Conservation (phyloP, 2,329 filamentous ascomycete genomes). For the Salinomyces thailandicus region DNA sequence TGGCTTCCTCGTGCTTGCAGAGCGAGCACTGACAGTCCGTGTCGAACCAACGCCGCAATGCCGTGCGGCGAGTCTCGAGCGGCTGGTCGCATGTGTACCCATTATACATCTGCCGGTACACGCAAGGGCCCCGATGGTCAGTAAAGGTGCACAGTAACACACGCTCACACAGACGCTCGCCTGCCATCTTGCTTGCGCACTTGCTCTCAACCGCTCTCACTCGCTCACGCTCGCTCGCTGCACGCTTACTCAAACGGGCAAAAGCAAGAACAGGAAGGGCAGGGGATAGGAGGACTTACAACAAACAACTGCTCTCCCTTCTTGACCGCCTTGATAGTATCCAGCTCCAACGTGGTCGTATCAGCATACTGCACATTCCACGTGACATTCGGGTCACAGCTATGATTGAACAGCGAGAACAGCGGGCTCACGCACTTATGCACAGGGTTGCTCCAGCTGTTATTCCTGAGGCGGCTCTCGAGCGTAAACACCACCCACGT, state of each 20-base stretch:
- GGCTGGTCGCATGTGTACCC: slow-evolving; percentile 11
- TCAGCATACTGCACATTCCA: slow-evolving; percentile 52
- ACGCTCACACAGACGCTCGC: too few species aligned
- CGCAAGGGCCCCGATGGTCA: neutral
- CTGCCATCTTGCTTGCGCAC: too few species aligned
- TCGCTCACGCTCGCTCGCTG: too few species aligned
- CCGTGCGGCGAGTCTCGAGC: slow-evolving; percentile 10
- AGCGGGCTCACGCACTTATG: slow-evolving; percentile 56
- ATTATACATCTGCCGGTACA: slow-evolving; percentile 14
- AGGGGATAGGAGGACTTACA: neutral
- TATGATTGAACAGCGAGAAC: slow-evolving; percentile 92
- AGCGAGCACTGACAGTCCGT: slow-evolving; percentile 18
- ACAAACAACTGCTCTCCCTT: slow-evolving; percentile 23
- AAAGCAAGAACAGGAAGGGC: neutral
- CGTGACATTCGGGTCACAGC: slow-evolving; percentile 80
- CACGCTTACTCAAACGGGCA: too few species aligned
- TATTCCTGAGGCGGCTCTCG: slow-evolving; percentile 76
- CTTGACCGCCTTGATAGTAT: slow-evolving; percentile 6
- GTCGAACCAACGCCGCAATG: slow-evolving; percentile 19
- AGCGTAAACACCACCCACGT: slow-evolving; percentile 79
- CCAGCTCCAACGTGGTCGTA: slow-evolving; percentile 13
- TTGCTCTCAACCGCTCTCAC: too few species aligned
- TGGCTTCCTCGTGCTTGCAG: slow-evolving; percentile 14
- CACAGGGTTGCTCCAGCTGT: slow-evolving; percentile 58
- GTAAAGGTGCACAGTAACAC: neutral